These are phyloP conservation scores for Phytophthora pseudosyringae DNA, from an alignment of 352 stramenopile species.

Conservation along the genomic window DNA sequence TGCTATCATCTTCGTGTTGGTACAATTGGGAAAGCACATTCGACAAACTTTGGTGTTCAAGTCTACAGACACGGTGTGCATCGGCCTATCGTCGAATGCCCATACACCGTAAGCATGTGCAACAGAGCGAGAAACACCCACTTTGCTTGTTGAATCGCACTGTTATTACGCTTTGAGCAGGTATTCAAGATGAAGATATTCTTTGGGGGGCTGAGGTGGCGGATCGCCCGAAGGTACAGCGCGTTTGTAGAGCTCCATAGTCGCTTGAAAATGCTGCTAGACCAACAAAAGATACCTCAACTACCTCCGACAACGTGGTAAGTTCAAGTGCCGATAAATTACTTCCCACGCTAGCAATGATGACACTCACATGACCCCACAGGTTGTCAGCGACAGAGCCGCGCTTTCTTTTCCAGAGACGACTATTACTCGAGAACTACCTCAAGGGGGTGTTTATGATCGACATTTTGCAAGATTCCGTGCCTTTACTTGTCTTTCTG, in stretches of 20 bases:
- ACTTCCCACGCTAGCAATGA: neutral
- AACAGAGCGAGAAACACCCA: too few species aligned
- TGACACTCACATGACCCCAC: neutral
- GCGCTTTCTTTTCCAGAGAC: constrained; percentile 46
- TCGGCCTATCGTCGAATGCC: constrained; percentile 47
- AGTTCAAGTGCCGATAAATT: neutral
- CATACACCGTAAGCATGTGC: constrained; percentile 39
- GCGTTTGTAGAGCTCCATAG: constrained; percentile 53
- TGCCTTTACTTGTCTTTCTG: constrained; percentile 60
- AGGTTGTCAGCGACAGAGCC: constrained; percentile 48
- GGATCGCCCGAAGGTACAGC: constrained; percentile 50
- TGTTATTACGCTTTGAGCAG: constrained; percentile 17
- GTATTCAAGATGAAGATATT: constrained; percentile 52
- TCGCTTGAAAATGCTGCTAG: constrained; percentile 19
- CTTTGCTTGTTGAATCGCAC: neutral
- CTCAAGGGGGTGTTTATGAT: constrained; percentile 55
- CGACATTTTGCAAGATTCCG: constrained; percentile 42
- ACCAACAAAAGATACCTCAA: constrained; percentile 24
- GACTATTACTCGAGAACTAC: constrained; percentile 52
- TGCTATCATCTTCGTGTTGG: constrained; percentile 18
- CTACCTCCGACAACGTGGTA: constrained; percentile 56
- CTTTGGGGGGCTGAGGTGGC: constrained; percentile 49
- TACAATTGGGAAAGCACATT: neutral
- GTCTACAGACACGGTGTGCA: constrained; percentile 46
- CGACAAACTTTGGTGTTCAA: constrained; percentile 28